Evolutionary conservation across 2,329 filamentous ascomycete genomes (phyloP).

Genomic region (Aquanectria penicillioides): DNA sequence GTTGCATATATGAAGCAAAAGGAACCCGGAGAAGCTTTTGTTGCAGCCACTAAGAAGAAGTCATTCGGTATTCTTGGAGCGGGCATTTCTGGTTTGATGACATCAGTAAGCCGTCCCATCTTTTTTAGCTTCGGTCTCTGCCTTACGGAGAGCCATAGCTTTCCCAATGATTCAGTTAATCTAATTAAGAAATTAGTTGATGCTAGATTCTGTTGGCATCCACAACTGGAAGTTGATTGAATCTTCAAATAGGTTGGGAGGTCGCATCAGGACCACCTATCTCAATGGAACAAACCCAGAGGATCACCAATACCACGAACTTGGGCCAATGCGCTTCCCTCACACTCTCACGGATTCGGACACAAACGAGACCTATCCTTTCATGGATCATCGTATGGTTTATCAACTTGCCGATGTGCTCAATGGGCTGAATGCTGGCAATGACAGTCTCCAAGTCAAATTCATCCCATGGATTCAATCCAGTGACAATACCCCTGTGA

Average conservation of each 20-base stretch:
- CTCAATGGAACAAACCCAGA: conserved; percentile 48
- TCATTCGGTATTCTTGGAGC: conserved; percentile 48
- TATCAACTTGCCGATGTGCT: conserved; percentile 71
- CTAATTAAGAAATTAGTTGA: conserved; percentile 31
- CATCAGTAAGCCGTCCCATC: conserved; percentile 20
- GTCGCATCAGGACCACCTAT: conserved; percentile 55
- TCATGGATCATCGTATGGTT: conserved; percentile 72
- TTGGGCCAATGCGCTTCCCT: conserved; percentile 74
- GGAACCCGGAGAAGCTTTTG: conserved; percentile 32
- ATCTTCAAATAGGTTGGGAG: conserved; percentile 52
- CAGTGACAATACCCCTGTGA: conserved; percentile 48
- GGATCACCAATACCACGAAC: conserved; percentile 66
- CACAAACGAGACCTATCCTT: conserved; percentile 63
- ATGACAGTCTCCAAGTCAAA: conserved; percentile 60
- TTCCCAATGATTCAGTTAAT: not conserved
- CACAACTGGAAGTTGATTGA: conserved; percentile 57
- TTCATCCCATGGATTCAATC: conserved; percentile 72
- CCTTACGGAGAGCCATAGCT: not conserved
- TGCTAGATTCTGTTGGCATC: conserved; percentile 55
- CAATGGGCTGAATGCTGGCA: conserved; percentile 67
- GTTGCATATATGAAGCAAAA: conserved; percentile 38
- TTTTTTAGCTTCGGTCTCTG: too few relatives aligned
- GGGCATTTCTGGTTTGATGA: conserved; percentile 47
- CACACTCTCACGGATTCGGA: conserved; percentile 59
- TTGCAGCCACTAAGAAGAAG: conserved; percentile 38